Base-by-base conservation (phyloP, 176 grass and related monocot genomes). In the Puya raimondii region DNA sequence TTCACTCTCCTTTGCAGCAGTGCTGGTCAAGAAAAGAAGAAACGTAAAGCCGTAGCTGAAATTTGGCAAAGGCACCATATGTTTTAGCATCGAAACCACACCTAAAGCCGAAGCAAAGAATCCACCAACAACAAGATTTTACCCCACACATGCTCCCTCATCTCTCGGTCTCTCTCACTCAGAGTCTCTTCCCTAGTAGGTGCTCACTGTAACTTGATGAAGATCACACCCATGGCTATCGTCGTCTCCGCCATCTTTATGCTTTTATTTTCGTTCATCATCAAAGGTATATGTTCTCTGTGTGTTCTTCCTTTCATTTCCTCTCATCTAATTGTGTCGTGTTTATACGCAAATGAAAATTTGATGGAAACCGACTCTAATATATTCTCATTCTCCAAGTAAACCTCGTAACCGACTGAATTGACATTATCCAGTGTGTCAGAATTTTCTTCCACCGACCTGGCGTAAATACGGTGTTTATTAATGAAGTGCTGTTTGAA, bases 101-200 rank as follows among this genome's bases (percentile, higher is more conserved):
- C 73, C 77, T 59, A 63, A n/a, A 3, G 79, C 70, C 69, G 73
- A 91, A 85, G 91, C 22, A 91, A 96, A 33, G 91, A 82, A 96
- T 88, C 91, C 50, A 64, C 72, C 20, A 10, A 14, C 23, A 22
- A 13, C 1, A 20, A 21, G 17, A 56, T 14, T 57, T 8, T 57
- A 0, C 15, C 17, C 13, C 52, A 18, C 23, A 23, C 20, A 22
- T 11, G 11, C 8, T 49, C 7, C 13, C 17, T 15, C 50, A 51
- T 49, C 8, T 61, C 56, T 61, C 56, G 10, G 14, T 59, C 56
- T 16, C 14, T 16, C 10, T 5, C 4, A 33, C 29, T 33, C 29
- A 33, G 29, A 5, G 3, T 6, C 4, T 6, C 4, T 6, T 42
- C 33, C 4, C 33, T 42, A 7, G 33, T 18, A 20, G 17, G 16